These are phyloP conservation scores for Zalaria sp. DNA, from an alignment of 2,329 filamentous ascomycete genomes.

Conservation along the genomic window DNA sequence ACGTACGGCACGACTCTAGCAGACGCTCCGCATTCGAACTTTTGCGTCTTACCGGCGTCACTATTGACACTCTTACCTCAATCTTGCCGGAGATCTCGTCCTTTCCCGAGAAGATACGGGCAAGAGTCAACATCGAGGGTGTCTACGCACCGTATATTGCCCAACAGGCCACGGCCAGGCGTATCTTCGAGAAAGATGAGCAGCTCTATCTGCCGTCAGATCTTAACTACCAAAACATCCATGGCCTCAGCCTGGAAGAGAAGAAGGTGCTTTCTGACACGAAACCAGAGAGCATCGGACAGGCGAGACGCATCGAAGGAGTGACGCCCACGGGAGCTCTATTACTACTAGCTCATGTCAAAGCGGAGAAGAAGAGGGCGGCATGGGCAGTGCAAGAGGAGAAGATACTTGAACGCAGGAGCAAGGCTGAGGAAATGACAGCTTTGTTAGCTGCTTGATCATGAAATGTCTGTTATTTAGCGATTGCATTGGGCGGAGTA, in stretches of 20 bases:
- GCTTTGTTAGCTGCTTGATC: not conserved
- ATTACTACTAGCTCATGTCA: constrained; percentile 49
- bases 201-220: constrained; percentile 54
- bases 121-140: constrained; percentile 66
- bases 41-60: constrained; percentile 51
- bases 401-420: no score
- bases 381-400: constrained; percentile 13
- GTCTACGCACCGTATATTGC: constrained; percentile 76
- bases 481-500: not conserved
- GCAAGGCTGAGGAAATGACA: not conserved
- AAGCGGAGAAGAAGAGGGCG: constrained; percentile 23
- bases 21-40: constrained; percentile 66
- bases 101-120: constrained; percentile 46
- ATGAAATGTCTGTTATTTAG: not conserved
- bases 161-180: constrained; percentile 53
- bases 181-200: constrained; percentile 63
- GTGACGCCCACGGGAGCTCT: constrained; percentile 38
- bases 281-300: constrained; percentile 71
- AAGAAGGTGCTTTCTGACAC: constrained; percentile 54
- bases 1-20: constrained; percentile 49
- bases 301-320: constrained; percentile 79
- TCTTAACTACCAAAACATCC: constrained; percentile 60
- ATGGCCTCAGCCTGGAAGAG: constrained; percentile 69
- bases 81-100: constrained; percentile 40
- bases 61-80: constrained; percentile 42